Evolutionary conservation across 2,329 filamentous ascomycete genomes (phyloP), one percentile per base, ranked within the genome.

Genomic region (Xylariaceae sp.): DNA sequence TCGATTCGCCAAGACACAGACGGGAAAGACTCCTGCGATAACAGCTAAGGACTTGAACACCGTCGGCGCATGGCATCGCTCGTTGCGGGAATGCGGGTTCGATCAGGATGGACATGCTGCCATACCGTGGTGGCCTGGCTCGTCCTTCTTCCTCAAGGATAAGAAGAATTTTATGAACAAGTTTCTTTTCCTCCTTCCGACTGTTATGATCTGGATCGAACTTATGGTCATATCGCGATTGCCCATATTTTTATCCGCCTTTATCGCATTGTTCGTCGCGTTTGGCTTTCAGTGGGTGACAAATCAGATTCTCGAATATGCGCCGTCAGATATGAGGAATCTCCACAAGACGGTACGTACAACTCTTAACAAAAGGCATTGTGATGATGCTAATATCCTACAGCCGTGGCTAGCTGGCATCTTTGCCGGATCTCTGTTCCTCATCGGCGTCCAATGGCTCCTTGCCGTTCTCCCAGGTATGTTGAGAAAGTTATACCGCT

Each of bases 11-110:
- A 86, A 90, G 69, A 96, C 91, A 22, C 78, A 82, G 43, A 87
- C 89, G 37, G 92, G 92, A 52, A 97, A 98, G 75, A 93, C 90
- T 6, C 93, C 93, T 1, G 80, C 84, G 1, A 79, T 84, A 42
- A 94, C 91, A 7, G 92, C 93, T 1, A 77, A 82, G 56, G 93
- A 97, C 65, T 91, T 98, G 75, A 94, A 93, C 63, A 94, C 90
- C 0, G 75, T 79, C 38, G 76, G 79, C 20, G 83, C 89, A 41
- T 97, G 91, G 88, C 84, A 86, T 55, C 80, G 84, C 55, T 89
- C 91, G 5, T 73, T 97, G 25, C 76, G 82, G 46, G 90, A 95
- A 63, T 88, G 85, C 53, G 92, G 92, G 0, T 96, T 89, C 62
- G 83, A 89, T 54, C 73, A 85, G 43, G 83, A 93, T 48, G 93